A percentile compares a stretch with the other conserved stretches of the same genome.
Evolutionary conservation across 495 filamentous ascomycete species (phyloP).

Genomic region (Penicillium argentinense): DNA sequence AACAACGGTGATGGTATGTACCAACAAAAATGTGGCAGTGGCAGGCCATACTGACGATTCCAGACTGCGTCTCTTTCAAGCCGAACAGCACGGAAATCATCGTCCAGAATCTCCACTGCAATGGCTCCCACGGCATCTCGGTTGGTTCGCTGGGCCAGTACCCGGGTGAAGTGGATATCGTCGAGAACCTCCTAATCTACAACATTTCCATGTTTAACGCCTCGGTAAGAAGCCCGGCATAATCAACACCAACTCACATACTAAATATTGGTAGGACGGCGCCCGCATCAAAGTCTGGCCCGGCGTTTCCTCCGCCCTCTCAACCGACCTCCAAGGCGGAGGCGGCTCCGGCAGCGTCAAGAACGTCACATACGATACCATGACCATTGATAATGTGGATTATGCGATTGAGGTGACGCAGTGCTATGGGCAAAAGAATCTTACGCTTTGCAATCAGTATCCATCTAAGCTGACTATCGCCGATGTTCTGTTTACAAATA

Average conservation of each 20-base stretch:
- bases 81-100: slow-evolving; percentile 74
- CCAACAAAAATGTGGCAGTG: background rate
- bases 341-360: slow-evolving; percentile 56
- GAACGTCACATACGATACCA: slow-evolving; percentile 58
- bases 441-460: slow-evolving; percentile 58
- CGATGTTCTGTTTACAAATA: slow-evolving; percentile 53
- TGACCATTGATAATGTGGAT: slow-evolving; percentile 58
- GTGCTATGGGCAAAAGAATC: slow-evolving; percentile 64
- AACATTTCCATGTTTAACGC: slow-evolving; percentile 68
- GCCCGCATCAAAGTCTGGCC: slow-evolving; percentile 75
- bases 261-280: slow-evolving; percentile 44
- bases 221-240: slow-evolving; percentile 28
- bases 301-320: slow-evolving; percentile 48
- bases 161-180: slow-evolving; percentile 59
- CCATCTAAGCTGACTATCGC: slow-evolving; percentile 51
- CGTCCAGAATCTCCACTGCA: slow-evolving; percentile 68
- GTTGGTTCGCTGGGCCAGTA: slow-evolving; percentile 72
- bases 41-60: slow-evolving; percentile 7
- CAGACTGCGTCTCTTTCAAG: slow-evolving; percentile 76
- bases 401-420: slow-evolving; percentile 65
- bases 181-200: slow-evolving; percentile 63
- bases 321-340: slow-evolving; percentile 59
- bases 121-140: slow-evolving; percentile 72
- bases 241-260: background rate
- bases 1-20: slow-evolving; percentile 63